phyloP scores from a whole-genome alignment of 768 basidiomycete genomes.

The Boletus barrowsii region DNA sequence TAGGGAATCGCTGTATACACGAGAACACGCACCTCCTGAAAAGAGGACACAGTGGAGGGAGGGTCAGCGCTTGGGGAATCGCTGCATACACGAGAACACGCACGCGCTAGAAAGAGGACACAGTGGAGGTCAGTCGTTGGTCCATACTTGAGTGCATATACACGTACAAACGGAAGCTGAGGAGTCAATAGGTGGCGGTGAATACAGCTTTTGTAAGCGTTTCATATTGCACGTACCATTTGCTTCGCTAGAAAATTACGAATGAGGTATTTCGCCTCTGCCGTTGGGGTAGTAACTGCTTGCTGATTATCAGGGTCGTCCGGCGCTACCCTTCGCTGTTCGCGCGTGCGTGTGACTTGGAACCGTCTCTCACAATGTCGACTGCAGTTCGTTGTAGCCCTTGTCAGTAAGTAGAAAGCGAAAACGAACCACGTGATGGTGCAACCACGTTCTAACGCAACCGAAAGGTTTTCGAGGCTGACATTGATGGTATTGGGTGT shows the following conservation, averaged over 20 bases:
- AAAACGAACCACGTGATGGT: slow-evolving; percentile 1
- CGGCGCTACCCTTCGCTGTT: no score
- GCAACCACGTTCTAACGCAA: not conserved
- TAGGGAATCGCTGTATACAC: not conserved
- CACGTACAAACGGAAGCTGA: no score
- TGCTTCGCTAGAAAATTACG: not conserved
- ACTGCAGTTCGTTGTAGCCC: not conserved
- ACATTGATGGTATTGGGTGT: not conserved
- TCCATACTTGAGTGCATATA: no score
- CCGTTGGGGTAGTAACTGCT: no score
- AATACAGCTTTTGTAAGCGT: no score
- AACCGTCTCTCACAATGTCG: not conserved
- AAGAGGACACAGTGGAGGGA: no score
- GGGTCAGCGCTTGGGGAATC: not conserved
- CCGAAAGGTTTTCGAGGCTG: no score
- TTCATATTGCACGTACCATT: not conserved
- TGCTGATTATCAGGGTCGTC: no score
- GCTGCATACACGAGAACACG: not conserved
- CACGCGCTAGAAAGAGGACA: not conserved
- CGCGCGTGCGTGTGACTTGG: not conserved
- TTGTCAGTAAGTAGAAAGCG: not conserved
- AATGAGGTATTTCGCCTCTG: slow-evolving; percentile 1
- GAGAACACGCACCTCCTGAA: not conserved
- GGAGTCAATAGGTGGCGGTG: no score
- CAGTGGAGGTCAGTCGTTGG: no score